Evolutionary conservation across 2,329 filamentous ascomycete species (phyloP), one percentile per base, ranked within the genome.

Genomic region (Xylariales sp.): DNA sequence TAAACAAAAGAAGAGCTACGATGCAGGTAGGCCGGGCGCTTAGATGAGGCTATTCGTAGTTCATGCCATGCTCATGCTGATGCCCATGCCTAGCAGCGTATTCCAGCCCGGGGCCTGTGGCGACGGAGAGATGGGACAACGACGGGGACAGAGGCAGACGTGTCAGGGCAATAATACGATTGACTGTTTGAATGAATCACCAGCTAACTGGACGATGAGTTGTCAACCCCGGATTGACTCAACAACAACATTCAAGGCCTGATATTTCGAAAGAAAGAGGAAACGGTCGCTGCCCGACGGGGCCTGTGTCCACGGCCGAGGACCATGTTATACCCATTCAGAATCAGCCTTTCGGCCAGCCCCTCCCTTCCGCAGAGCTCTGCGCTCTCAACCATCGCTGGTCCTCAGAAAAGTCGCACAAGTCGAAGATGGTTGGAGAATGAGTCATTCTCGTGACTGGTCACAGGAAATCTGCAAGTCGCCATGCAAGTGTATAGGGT

Each of bases 1-100:
- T 59, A 67, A 65, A 65, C 69, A 65, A 68, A 32, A 45, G 45
- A 56, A 54, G 55, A 66, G 64, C 66, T 65, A 57, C 56, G 63
- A 65, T 68, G 65, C 53, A 70, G 71, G 73, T 65, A 69, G 64
- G 62, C 66, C 66, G 66, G 74, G 70, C 67, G 71, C 71, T 76
- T 72, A 69, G 67, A 68, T 76, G 76, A 78, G 67, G 73, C 58
- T 78, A 77, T 78, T 75, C 75, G 75, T 73, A 77, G 72, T 72
- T 77, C 73, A 76, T 75, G 75, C 75, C 72, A 75, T 69, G 68
- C 67, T 65, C 61, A 50, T 62, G 62, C 52, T 69, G 46, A 60
- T 62, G 55, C 61, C 53, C 18, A 65, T 62, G 68, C 62, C 60
- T 30, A 62, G 56, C 61, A 48, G 65, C 63, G 64, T 52, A 61